A percentile compares a stretch with the other conserved stretches of the same genome.
These are phyloP conservation scores for Sarocladium strictum DNA, from an alignment of 2,329 filamentous ascomycete species.

Conservation along the genomic window DNA sequence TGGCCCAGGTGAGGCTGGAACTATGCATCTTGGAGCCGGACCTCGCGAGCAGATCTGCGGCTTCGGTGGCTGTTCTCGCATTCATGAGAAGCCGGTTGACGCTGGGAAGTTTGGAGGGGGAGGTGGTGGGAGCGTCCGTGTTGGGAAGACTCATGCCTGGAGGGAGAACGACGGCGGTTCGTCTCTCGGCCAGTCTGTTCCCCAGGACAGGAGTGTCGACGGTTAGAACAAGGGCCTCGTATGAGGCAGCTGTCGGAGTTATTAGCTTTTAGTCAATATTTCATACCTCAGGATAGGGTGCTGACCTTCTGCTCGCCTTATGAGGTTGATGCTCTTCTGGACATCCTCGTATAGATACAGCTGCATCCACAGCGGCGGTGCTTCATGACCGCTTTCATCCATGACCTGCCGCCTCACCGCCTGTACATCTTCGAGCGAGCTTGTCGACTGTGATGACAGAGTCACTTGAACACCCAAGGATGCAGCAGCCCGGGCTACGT, in stretches of 20 bases:
- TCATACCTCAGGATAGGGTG: too few relatives aligned
- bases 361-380: slow-evolving; percentile 8
- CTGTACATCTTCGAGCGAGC: slow-evolving; percentile 6
- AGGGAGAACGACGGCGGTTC: slow-evolving; percentile 18
- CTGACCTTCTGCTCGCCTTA: slow-evolving; percentile 18
- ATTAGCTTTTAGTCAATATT: too few relatives aligned
- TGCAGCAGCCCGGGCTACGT: slow-evolving; percentile 4
- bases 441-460: slow-evolving; percentile 7
- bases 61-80: slow-evolving; percentile 16
- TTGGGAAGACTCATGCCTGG: slow-evolving; percentile 19
- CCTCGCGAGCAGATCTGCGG: slow-evolving; percentile 11
- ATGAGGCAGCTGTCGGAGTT: slow-evolving; percentile 16
- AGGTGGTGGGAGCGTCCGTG: not conserved
- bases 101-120: slow-evolving; percentile 9
- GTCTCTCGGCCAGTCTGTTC: slow-evolving; percentile 23
- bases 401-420: not conserved
- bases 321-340: slow-evolving; percentile 16
- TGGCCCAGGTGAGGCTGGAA: slow-evolving; percentile 17
- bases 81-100: slow-evolving; percentile 15
- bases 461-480: not conserved
- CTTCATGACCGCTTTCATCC: not conserved
- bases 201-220: slow-evolving; percentile 24
- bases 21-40: slow-evolving; percentile 14
- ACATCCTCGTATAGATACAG: slow-evolving; percentile 13
- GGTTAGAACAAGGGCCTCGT: slow-evolving; percentile 22